phyloP scores from a whole-genome alignment of 2,329 filamentous ascomycete species.

The Parafenestella ontariensis region DNA sequence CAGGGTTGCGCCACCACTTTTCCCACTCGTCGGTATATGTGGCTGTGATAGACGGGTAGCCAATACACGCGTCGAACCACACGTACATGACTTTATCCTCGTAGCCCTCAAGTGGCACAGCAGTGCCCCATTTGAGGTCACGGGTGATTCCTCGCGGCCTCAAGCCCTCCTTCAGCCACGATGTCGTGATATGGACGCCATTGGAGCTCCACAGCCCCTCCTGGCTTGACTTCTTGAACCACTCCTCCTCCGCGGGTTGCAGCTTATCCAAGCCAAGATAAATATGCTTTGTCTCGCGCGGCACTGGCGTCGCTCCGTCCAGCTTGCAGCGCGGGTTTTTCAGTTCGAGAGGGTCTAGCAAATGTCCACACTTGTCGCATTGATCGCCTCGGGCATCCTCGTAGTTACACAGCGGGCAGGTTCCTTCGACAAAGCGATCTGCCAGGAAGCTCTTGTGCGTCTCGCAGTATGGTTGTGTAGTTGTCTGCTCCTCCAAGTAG shows the following conservation, averaged over 20 bases:
- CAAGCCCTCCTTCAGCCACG: conserved; percentile 83
- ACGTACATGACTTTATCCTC: conserved; percentile 88
- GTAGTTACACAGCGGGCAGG: conserved; percentile 72
- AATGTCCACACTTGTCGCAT: conserved; percentile 59
- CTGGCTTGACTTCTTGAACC: conserved; percentile 75
- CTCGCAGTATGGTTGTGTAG: conserved; percentile 90
- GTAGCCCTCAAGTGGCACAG: conserved; percentile 66
- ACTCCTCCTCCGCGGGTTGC: conserved; percentile 76
- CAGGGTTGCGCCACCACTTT: conserved; percentile 91
- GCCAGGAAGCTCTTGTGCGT: conserved; percentile 58
- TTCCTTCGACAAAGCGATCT: conserved; percentile 78
- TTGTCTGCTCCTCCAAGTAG: conserved; percentile 84
- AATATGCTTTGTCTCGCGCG: conserved; percentile 85
- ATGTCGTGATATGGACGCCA: conserved; percentile 76
- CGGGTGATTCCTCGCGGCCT: conserved; percentile 88
- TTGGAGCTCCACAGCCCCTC: conserved; percentile 81
- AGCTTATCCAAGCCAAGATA: conserved; percentile 87
- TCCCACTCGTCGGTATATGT: conserved; percentile 91
- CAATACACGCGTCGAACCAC: conserved; percentile 91
- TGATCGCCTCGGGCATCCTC: conserved; percentile 61
- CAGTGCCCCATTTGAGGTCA: conserved; percentile 88
- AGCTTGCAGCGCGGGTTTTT: conserved; percentile 82
- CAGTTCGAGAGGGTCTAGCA: conserved; percentile 58
- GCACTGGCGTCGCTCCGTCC: conserved; percentile 80
- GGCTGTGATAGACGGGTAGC: conserved; percentile 93